Evolutionary conservation across 495 filamentous ascomycete genomes (phyloP).

Genomic region (Neurospora sp.): DNA sequence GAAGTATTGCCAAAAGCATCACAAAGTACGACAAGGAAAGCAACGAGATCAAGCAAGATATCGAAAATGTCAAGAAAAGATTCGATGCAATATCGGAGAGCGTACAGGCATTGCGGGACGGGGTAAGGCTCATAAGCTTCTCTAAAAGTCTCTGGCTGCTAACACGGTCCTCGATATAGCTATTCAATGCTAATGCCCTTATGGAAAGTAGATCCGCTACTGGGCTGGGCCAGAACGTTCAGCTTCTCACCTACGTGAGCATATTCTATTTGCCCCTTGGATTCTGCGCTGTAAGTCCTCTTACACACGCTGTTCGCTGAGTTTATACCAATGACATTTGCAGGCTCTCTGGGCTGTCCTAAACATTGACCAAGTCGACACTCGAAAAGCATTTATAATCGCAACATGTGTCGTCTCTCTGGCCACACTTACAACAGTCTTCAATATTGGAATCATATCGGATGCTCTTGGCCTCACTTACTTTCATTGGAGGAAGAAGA

Average conservation of each 20-base stretch:
- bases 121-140: neutral
- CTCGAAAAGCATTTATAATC: neutral
- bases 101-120: neutral
- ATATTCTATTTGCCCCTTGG: constrained; percentile 27
- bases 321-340: neutral
- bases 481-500: neutral
- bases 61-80: neutral
- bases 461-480: fast-evolving
- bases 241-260: constrained; percentile 27
- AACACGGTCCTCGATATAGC: neutral
- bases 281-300: constrained; percentile 15
- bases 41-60: neutral
- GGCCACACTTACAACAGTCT: neutral
- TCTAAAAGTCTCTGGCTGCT: neutral
- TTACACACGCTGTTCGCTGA: neutral
- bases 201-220: constrained; percentile 28
- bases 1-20: neutral
- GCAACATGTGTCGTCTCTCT: neutral
- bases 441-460: neutral
- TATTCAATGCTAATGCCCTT: constrained; percentile 16
- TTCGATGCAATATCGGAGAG: neutral
- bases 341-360: neutral
- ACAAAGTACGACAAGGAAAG: neutral
- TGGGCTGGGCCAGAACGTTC: constrained; percentile 25
- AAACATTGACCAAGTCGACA: neutral